phyloP scores from a whole-genome alignment of 164 flowering plant genomes.

The Annona squamosa region DNA sequence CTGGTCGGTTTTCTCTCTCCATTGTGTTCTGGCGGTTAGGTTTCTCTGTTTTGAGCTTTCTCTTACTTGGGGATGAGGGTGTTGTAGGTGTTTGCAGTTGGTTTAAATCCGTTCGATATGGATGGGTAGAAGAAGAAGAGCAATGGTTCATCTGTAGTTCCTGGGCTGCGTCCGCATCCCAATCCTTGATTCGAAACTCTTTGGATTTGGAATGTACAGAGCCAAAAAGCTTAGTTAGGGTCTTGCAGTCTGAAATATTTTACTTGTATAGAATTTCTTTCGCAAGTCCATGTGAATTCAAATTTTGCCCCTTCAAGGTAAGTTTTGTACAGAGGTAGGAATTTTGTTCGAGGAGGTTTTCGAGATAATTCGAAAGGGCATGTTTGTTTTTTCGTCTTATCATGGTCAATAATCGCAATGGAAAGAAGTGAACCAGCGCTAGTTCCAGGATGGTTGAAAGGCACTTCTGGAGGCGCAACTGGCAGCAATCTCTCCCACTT shows the following conservation, averaged over 20 bases:
- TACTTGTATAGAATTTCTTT: constrained; percentile 4
- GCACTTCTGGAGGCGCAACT: constrained; percentile 37
- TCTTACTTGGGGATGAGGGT: constrained; percentile 30
- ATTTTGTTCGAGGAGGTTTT: background rate
- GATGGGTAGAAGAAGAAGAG: constrained; percentile 19
- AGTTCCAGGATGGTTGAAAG: constrained; percentile 89
- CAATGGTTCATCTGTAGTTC: background rate
- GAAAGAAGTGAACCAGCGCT: constrained; percentile 83
- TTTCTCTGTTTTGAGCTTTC: background rate
- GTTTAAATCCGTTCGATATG: constrained; percentile 31
- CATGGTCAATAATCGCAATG: constrained; percentile 52
- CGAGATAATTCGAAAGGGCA: constrained; percentile 5
- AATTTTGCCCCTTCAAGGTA: background rate
- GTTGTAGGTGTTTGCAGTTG: constrained; percentile 19
- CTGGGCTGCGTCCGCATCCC: background rate
- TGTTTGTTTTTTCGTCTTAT: constrained; percentile 22
- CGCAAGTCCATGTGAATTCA: constrained; percentile 2
- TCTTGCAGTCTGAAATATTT: background rate
- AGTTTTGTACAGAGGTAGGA: constrained; percentile 7
- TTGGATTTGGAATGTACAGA: constrained; percentile 11
- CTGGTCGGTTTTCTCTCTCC: constrained; percentile 7
- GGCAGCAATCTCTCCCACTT: constrained; percentile 52
- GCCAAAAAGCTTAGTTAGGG: constrained; percentile 5
- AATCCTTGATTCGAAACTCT: background rate
- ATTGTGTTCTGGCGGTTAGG: background rate